A percentile compares a stretch with the other conserved stretches of the same genome.
phyloP scores from a whole-genome alignment of 108 stramenopile species.

The Pinguiococcus pyrenoidosus region DNA sequence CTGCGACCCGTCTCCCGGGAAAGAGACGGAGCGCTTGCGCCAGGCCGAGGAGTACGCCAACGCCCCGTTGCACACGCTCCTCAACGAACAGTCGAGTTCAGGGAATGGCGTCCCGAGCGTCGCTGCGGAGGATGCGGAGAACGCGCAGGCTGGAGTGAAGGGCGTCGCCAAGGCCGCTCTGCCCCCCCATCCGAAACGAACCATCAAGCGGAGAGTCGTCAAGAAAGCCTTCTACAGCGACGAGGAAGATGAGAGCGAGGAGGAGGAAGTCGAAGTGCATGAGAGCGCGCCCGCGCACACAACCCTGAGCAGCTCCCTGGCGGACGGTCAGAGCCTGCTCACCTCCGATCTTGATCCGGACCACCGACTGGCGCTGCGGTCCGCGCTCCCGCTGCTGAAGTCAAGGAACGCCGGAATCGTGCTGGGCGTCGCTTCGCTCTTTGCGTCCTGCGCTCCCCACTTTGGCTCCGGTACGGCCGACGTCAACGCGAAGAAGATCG shows the following conservation, averaged over 20 bases:
- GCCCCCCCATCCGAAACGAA: no score
- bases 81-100: not conserved
- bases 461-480: conserved; percentile 79
- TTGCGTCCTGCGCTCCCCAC: conserved; percentile 75
- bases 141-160: no score
- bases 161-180: no score
- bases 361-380: conserved; percentile 66
- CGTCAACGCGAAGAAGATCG: conserved; percentile 42
- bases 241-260: conserved; percentile 79
- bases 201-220: conserved; percentile 63
- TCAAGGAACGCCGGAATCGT: conserved; percentile 88
- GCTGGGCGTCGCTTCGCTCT: conserved; percentile 69
- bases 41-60: no score
- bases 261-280: conserved; percentile 50
- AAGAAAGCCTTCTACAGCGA: conserved; percentile 90
- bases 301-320: not conserved
- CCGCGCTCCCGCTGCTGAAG: conserved; percentile 75
- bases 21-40: no score
- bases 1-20: conserved; percentile 26
- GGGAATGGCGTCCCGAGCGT: not conserved
- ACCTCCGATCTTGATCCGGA: conserved; percentile 62
- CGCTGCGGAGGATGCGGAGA: no score
- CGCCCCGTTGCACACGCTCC: not conserved
- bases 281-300: not conserved
- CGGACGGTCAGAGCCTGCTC: not conserved